Base-by-base conservation (phyloP, 1,139 yeast genomes). In the Saccharomyces hybrid region DNA sequence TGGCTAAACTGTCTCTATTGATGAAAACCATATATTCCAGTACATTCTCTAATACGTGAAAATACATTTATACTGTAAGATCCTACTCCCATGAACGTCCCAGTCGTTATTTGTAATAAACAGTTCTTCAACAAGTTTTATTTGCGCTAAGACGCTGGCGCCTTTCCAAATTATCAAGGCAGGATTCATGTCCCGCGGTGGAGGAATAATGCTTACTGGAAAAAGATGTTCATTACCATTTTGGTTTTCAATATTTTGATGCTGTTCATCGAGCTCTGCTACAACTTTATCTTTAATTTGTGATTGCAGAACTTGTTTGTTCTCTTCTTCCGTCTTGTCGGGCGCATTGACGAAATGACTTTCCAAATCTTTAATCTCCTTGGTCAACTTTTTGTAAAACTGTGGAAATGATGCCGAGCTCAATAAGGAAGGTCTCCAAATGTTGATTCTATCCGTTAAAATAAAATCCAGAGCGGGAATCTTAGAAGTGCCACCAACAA, bases 401-500 rank as follows among this genome's bases (percentile, higher is more conserved):
- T 80, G 82, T 47, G 82, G 84, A 55, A 84, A 73, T 23, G 80
- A 74, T 27, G 74, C 70, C 16, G 82, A 72, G 6, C 86, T 79
- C 50, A 86, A 70, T 48, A 83, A 69, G 57, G 79, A 78, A 16
- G 90, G 88, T 65, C 96, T 78, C 89, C 93, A 86, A 64, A 91
- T 86, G 63, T 84, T 86, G 58, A 91, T 78, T 58, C 97, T 75
- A 68, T 93, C 99, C 4, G 86, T 80, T 52, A 93, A 73, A 52
- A 93, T 78, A 57, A 80, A 74, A 62, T 87, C 95, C 62, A 88
- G 79, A 0, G 95, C 89, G 11, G 90, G 84, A 50, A 88, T 81
- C 61, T 86, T 85, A 16, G 93, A 86, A n/a, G 91, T 83, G 1
- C 98, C 99, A 7, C 99, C 99, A 48, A 90, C 90, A 42, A 93